Percentiles rank a stretch among this genome's conserved stretches.
These are phyloP conservation scores for Fusarium sororula DNA, from an alignment of 2,329 filamentous ascomycete species.

Conservation along the genomic window DNA sequence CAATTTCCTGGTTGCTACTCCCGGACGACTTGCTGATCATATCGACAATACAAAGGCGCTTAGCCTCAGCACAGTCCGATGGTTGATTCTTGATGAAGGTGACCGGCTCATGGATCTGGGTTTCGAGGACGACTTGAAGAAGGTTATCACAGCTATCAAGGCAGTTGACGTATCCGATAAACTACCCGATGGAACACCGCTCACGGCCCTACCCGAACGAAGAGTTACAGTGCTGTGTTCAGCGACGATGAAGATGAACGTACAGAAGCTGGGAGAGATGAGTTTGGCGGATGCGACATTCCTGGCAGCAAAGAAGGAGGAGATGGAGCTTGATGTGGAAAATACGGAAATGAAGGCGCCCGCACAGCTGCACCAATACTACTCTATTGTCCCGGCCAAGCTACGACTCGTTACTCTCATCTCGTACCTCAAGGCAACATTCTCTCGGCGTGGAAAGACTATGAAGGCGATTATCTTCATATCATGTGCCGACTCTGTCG, in stretches of 20 bases:
- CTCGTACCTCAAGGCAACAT: conserved; percentile 84
- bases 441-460: conserved; percentile 86
- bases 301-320: conserved; percentile 73
- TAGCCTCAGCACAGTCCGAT: conserved; percentile 87
- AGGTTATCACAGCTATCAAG: conserved; percentile 83
- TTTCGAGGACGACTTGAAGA: conserved; percentile 92
- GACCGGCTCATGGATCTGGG: conserved; percentile 98
- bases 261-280: conserved; percentile 92
- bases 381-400: conserved; percentile 87
- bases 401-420: conserved; percentile 88
- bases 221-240: conserved; percentile 92
- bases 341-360: conserved; percentile 78
- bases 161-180: conserved; percentile 67
- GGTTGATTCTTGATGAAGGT: conserved; percentile 94
- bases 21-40: conserved; percentile 90
- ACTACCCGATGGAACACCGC: conserved; percentile 64
- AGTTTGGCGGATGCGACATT: conserved; percentile 93
- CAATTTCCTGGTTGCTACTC: conserved; percentile 95
- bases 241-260: conserved; percentile 97
- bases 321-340: conserved; percentile 56
- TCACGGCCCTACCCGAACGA: conserved; percentile 75
- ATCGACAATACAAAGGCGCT: conserved; percentile 90
- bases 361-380: conserved; percentile 92
- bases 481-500: conserved; percentile 94
- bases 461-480: conserved; percentile 99